phyloP scores from a whole-genome alignment of 2,329 filamentous ascomycete species.

The Ophiosphaerella herpotricha region DNA sequence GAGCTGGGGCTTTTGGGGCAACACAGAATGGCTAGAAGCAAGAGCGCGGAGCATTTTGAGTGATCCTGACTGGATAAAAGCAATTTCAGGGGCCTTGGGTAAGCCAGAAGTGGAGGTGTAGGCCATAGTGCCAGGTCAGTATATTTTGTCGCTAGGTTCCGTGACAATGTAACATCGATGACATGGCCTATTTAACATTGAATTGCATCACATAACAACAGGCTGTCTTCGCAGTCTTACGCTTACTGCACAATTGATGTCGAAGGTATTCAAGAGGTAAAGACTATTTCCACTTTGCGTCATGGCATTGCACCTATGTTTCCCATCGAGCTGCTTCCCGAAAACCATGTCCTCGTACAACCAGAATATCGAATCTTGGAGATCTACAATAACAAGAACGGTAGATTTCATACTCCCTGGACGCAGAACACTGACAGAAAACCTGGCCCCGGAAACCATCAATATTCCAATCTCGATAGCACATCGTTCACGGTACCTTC shows the following conservation, averaged over 20 bases:
- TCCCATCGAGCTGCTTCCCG: not conserved
- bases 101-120: too few relatives aligned
- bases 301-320: not conserved
- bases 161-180: too few relatives aligned
- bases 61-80: conserved; percentile 25
- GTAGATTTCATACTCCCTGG: conserved; percentile 15
- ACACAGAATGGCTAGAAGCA: conserved; percentile 43
- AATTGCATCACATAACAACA: too few relatives aligned
- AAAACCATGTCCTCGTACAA: not conserved
- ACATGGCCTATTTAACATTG: too few relatives aligned
- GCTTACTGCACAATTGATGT: too few relatives aligned
- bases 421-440: conserved; percentile 8
- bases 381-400: not conserved
- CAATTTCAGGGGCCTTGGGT: not conserved
- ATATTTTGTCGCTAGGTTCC: too few relatives aligned
- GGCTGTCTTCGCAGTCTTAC: too few relatives aligned
- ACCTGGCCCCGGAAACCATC: conserved; percentile 8
- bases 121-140: too few relatives aligned
- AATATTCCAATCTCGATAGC: conserved; percentile 1
- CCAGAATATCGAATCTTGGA: not conserved
- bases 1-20: conserved; percentile 46
- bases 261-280: too few relatives aligned
- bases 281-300: not conserved
- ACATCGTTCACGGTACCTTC: conserved; percentile 12
- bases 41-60: conserved; percentile 34